Base-by-base conservation (phyloP, 192 early-diverging fungal species). In the Backusella liffmaniae region DNA sequence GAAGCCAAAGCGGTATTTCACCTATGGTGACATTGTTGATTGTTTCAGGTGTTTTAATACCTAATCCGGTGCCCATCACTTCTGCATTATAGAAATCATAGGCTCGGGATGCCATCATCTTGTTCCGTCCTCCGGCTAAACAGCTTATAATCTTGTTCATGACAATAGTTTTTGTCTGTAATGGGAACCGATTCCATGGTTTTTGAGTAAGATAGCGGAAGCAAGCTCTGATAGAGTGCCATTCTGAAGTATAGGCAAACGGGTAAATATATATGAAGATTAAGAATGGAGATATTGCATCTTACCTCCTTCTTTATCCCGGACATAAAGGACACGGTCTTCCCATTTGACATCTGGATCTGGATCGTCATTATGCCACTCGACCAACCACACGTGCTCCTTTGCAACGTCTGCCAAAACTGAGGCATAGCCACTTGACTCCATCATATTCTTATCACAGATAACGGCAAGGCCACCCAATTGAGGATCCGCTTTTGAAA, bases 131-230 rank as follows among this genome's bases (percentile, higher is more conserved):
- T 59, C 94, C 94, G 56, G 94, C 94, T 4, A 96, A 77, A 79
- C 94, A 96, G 13, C 93, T 91, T 36, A 96, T 85, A 68, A 94
- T 91, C 67, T 90, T 86, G 82, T 96, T 96, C 80, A 96, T 86
- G 4, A 96, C 88, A 37, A 94, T 75, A 0, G 94, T 96, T 68
- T 89, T 89, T 13, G 91, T 86, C 73, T 89, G 86, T 59, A 96
- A 76, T 39, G 94, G 94, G 77, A 96, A 92, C 9, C 94, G 88
- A 70, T 89, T 92, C 94, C 94, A 96, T 13, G 94, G 94, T 81
- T 93, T 94, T 76, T 96, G 94, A 1, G 94, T 96, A 9, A 95
- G 90, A 79, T 95, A 96, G 70, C 94, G 84, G 83, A 96, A 96
- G 80, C 94, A 95, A n/a, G 94, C 93, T 35, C 94, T 83, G 51